These are phyloP conservation scores for Xylaria sp. DNA, from an alignment of 2,329 filamentous ascomycete genomes.

Conservation along the genomic window DNA sequence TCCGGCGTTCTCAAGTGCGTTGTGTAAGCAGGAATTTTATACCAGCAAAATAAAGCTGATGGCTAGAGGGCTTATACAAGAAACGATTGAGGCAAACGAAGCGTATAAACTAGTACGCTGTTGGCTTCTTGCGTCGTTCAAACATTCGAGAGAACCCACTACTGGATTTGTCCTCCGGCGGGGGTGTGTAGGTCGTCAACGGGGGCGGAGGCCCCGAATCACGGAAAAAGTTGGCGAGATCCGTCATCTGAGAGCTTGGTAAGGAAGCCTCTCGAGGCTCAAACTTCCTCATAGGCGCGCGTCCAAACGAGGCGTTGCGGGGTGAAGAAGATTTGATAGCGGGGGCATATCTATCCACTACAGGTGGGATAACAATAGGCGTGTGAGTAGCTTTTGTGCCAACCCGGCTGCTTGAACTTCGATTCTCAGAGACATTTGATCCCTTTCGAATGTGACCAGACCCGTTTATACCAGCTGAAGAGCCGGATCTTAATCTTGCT, in stretches of 20 bases:
- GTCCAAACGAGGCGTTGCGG: slow-evolving; percentile 48
- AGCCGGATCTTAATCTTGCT: slow-evolving; percentile 61
- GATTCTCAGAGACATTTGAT: slow-evolving; percentile 49
- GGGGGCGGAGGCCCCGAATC: slow-evolving; percentile 72
- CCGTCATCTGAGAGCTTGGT: slow-evolving; percentile 65
- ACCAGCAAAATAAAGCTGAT: slow-evolving; percentile 1
- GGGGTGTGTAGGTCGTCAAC: slow-evolving; percentile 45
- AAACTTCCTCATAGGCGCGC: slow-evolving; percentile 67
- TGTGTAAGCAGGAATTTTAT: background rate
- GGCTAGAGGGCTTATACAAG: slow-evolving; percentile 40
- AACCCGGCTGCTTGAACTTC: slow-evolving; percentile 55
- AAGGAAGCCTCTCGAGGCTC: slow-evolving; percentile 65
- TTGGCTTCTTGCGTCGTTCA: slow-evolving; percentile 61
- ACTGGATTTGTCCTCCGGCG: slow-evolving; percentile 52
- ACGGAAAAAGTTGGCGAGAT: slow-evolving; percentile 78
- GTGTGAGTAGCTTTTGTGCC: slow-evolving; percentile 57
- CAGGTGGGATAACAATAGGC: slow-evolving; percentile 63
- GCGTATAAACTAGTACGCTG: slow-evolving; percentile 44
- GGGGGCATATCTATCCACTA: slow-evolving; percentile 57
- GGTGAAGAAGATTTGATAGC: slow-evolving; percentile 38
- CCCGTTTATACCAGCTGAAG: slow-evolving; percentile 45
- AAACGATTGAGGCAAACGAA: slow-evolving; percentile 19
- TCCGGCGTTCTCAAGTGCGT: background rate
- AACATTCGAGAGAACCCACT: slow-evolving; percentile 61
- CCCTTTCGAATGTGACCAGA: slow-evolving; percentile 40